These are phyloP conservation scores for Aspergillus cavernicola DNA, from an alignment of 495 filamentous ascomycete species.

Conservation along the genomic window DNA sequence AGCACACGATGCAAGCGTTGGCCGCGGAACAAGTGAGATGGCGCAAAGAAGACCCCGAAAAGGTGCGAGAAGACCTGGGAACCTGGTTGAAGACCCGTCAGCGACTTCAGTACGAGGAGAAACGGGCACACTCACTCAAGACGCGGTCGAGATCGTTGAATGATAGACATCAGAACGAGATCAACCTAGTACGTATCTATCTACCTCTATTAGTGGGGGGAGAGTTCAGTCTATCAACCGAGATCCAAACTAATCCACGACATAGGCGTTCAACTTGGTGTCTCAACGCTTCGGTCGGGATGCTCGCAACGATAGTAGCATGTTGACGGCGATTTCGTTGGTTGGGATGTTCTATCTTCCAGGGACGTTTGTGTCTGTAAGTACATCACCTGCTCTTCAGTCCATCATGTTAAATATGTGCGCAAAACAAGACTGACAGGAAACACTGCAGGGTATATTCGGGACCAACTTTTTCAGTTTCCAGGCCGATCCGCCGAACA, in stretches of 20 bases:
- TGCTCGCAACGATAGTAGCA: conserved; percentile 31
- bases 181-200: conserved; percentile 30
- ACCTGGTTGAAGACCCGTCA: conserved; percentile 17
- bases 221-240: too few relatives aligned
- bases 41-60: conserved; percentile 7
- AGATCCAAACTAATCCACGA: too few relatives aligned
- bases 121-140: conserved; percentile 19
- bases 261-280: conserved; percentile 28
- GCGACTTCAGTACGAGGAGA: conserved; percentile 11
- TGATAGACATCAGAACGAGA: conserved; percentile 40
- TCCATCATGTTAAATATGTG: too few relatives aligned
- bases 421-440: neutral
- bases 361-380: conserved; percentile 37
- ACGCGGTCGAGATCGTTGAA: conserved; percentile 21
- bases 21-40: conserved; percentile 25
- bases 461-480: conserved; percentile 36
- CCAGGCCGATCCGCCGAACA: neutral
- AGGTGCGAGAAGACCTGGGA: neutral
- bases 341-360: conserved; percentile 38
- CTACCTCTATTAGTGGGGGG: neutral
- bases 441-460: conserved; percentile 25
- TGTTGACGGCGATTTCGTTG: conserved; percentile 31
- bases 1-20: conserved; percentile 32
- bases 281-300: conserved; percentile 29
- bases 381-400: neutral